A percentile compares a stretch with the other conserved stretches of the same genome.
Conservation (phyloP, 164 flowering plant species). For the Aristolochia fimbriata region DNA sequence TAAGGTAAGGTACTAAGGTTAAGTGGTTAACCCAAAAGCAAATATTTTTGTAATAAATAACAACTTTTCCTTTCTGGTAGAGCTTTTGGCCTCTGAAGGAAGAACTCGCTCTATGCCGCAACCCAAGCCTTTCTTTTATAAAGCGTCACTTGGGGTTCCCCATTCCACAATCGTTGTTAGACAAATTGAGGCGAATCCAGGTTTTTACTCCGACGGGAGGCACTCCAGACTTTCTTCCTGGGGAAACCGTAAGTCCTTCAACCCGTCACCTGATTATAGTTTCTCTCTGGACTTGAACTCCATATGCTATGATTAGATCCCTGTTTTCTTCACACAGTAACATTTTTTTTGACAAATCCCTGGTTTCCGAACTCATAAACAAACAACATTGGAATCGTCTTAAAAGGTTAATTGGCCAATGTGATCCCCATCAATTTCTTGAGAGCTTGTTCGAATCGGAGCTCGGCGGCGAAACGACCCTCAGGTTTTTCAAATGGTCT, state of each 20-base stretch:
- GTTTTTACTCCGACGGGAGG: neutral
- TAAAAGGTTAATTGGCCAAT: conserved; percentile 6
- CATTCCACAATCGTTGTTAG: no score
- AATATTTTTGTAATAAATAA: no score
- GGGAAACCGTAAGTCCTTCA: conserved; percentile 2
- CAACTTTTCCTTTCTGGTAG: no score
- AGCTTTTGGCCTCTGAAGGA: no score
- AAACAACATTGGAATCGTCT: conserved; percentile 19
- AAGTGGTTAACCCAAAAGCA: no score
- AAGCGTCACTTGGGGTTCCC: no score
- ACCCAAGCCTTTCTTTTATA: no score
- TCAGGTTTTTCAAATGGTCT: conserved; percentile 21
- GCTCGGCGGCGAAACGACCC: conserved; percentile 5
- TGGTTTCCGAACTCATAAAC: conserved; percentile 12
- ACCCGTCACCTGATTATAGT: neutral
- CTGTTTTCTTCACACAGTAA: neutral
- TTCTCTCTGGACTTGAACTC: neutral
- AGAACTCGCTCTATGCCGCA: no score
- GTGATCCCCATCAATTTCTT: conserved; percentile 9
- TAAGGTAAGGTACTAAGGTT: no score
- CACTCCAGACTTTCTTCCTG: neutral
- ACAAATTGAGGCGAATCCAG: neutral
- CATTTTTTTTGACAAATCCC: conserved; percentile 1
- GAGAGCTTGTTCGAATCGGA: conserved; percentile 13
- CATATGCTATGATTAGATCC: neutral